A percentile compares a stretch with the other conserved stretches of the same genome.
Conservation (phyloP, 768 basidiomycete genomes). For the Terana coerulea region DNA sequence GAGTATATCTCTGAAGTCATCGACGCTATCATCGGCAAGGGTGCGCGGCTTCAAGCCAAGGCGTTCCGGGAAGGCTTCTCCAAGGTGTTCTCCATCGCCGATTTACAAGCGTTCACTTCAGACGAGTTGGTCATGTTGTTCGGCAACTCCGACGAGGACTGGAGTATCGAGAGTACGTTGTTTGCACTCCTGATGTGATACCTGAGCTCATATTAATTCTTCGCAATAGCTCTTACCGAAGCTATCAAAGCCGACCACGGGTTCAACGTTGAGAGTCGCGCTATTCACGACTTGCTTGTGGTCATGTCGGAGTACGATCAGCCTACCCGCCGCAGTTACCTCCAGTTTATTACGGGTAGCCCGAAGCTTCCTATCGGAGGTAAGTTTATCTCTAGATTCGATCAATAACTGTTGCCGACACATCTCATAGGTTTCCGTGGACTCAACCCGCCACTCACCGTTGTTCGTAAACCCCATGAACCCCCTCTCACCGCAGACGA, state of each 20-base stretch:
- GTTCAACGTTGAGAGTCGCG: conserved; percentile 91
- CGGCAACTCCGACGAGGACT: conserved; percentile 97
- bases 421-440: conserved; percentile 78
- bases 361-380: conserved; percentile 96
- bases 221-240: conserved; percentile 77
- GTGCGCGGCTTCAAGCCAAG: conserved; percentile 73
- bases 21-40: conserved; percentile 83
- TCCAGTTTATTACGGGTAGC: conserved; percentile 97
- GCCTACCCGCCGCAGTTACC: conserved; percentile 73
- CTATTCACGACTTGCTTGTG: conserved; percentile 84
- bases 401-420: not conserved
- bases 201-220: conserved; percentile 11
- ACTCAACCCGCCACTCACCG: conserved; percentile 89
- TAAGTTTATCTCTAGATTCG: conserved; percentile 35
- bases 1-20: conserved; percentile 88
- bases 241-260: conserved; percentile 97
- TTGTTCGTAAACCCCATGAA: conserved; percentile 96
- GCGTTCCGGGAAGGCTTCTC: conserved; percentile 95
- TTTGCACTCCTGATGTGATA: conserved; percentile 1
- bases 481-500: conserved; percentile 87
- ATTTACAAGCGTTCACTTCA: conserved; percentile 88
- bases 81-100: conserved; percentile 90
- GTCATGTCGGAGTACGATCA: conserved; percentile 81
- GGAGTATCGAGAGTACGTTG: conserved; percentile 82
- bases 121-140: conserved; percentile 96